Evolutionary conservation across 2,329 filamentous ascomycete genomes (phyloP), one percentile per base, ranked within the genome.

Genomic region (Ophiostoma himal-ulmi): DNA sequence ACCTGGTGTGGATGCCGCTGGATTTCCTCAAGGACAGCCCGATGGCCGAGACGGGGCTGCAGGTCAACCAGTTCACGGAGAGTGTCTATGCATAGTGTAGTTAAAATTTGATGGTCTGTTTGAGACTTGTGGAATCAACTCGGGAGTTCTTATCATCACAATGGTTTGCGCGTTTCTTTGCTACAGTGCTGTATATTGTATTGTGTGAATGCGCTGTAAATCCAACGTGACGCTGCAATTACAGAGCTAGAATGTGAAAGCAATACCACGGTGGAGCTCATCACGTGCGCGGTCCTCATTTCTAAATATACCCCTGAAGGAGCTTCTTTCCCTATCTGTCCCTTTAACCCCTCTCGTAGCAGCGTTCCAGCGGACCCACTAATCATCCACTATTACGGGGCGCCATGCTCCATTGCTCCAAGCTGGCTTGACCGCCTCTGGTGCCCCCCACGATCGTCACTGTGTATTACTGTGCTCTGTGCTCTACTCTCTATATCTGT

Each of bases 1-100:
- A 98, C 81, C 79, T 98, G 57, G 94, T 98, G 7, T 96, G 92
- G 92, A 94, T 97, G 89, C 93, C 93, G n/a, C 79, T 98, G 76
- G 87, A 93, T 65, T 98, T 97, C 78, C 80, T 98, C 77, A 84
- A 86, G 75, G 89, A 96, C 73, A 93, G 89, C 0, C 85, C 92
- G 75, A 96, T 98, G 93, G 94, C 94, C 0, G 94, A 97, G 81
- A 87, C 86, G 76, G 94, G 94, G 0, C 77, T 98, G 79, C 89
- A 93, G 80, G 88, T 98, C 57, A 98, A 98, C 78, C 81, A 86
- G 65, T 90, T 88, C 76, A 98, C 94, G 0, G 93, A 97, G 83
- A 93, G 91, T 85, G 87, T 96, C 72, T 95, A 92, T 78, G 91
- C 91, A 6, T 93, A 72, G 65, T 39, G 22, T 36, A 30, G 3